Evolutionary conservation across 179 eudicot species (phyloP).

Genomic region (Vitellaria paradoxa): DNA sequence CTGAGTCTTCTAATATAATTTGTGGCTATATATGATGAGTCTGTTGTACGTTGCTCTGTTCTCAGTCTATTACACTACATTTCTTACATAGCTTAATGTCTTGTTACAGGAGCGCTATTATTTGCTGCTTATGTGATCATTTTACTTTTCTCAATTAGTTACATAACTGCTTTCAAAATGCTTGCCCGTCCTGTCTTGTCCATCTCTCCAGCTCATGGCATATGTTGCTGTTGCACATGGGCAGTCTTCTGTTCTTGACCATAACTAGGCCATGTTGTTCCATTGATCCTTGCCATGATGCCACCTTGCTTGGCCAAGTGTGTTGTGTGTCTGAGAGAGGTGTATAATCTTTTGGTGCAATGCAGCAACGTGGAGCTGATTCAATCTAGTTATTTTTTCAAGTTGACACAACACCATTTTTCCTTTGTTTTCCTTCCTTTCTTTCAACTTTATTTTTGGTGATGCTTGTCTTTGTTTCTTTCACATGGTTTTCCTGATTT

Average conservation of each 20-base stretch:
- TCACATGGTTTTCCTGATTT: not conserved
- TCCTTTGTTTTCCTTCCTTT: not conserved
- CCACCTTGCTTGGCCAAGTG: not conserved
- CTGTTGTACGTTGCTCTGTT: too few relatives aligned
- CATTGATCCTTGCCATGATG: not conserved
- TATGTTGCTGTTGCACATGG: not conserved
- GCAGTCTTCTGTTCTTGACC: not conserved
- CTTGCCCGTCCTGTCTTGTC: not conserved
- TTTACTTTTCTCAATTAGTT: not conserved
- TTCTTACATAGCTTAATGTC: too few relatives aligned
- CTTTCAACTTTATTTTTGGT: not conserved
- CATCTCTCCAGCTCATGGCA: not conserved
- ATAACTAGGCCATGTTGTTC: not conserved
- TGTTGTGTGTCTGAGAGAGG: not conserved
- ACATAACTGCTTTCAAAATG: not conserved
- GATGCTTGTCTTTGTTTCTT: not conserved
- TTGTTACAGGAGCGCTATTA: not conserved
- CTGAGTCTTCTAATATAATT: not conserved
- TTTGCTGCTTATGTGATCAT: not conserved
- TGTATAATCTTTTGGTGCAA: not conserved
- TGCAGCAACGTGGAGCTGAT: not conserved
- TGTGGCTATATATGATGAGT: not conserved
- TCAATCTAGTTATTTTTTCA: not conserved
- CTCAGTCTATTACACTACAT: too few relatives aligned
- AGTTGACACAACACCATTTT: not conserved